phyloP scores from a whole-genome alignment of 2,329 filamentous ascomycete genomes.

The Colletotrichum eremochloae region DNA sequence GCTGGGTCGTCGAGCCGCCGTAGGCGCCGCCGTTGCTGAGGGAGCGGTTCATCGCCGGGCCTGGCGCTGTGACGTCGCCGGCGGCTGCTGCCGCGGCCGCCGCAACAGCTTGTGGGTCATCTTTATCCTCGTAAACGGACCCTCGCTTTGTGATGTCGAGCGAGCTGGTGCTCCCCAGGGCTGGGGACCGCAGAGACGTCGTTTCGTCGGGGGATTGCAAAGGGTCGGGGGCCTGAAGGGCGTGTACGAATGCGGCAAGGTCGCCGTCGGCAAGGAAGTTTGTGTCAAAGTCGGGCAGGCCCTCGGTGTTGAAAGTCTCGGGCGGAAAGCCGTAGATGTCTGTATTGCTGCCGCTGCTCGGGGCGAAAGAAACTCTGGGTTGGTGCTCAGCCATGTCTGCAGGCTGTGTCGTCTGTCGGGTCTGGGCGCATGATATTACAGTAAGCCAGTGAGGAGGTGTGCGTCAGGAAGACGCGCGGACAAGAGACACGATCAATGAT shows the following conservation, averaged over 20 bases:
- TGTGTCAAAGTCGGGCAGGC: constrained; percentile 82
- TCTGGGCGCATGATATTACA: constrained; percentile 39
- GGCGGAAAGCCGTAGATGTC: constrained; percentile 69
- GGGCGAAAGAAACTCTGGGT: constrained; percentile 41
- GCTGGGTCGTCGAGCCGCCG: constrained; percentile 46
- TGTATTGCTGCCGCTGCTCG: constrained; percentile 23
- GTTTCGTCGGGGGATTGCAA: constrained; percentile 72
- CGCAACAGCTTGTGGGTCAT: constrained; percentile 54
- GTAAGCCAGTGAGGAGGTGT: not conserved
- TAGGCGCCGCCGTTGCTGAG: constrained; percentile 31
- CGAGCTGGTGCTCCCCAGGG: constrained; percentile 56
- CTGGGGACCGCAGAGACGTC: constrained; percentile 57
- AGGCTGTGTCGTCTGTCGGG: constrained; percentile 22
- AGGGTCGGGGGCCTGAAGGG: constrained; percentile 84
- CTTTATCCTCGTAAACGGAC: constrained; percentile 50
- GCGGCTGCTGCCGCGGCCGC: constrained; percentile 56
- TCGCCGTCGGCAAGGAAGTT: constrained; percentile 83
- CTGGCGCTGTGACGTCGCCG: constrained; percentile 49
- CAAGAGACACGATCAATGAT: not conserved
- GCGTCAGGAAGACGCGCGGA: not conserved
- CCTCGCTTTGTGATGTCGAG: constrained; percentile 58
- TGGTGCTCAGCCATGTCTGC: constrained; percentile 43
- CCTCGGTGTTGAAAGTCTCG: constrained; percentile 75
- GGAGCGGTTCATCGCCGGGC: constrained; percentile 16
- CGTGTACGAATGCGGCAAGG: constrained; percentile 82